Base-by-base conservation (phyloP, 176 grass and related monocot species). In the Lolium perenne region DNA sequence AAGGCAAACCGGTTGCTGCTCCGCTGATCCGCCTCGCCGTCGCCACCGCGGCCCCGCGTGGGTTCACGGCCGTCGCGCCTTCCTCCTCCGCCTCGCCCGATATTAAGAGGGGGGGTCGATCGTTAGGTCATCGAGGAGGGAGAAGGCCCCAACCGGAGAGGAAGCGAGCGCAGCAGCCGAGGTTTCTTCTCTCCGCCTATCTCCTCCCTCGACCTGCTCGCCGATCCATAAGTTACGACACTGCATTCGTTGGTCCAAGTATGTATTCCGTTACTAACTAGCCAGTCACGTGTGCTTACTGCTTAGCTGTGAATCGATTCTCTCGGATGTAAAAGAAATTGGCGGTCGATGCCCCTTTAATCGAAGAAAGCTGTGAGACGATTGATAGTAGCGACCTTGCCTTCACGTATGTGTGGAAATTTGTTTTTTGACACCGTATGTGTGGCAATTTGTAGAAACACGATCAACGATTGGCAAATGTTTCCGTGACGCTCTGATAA, bases 161-260 rank as follows among this genome's bases (percentile, higher is more conserved):
- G 26, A 29, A 29, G 26, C 26, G 26, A 35, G 63, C 35, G 83
- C 48, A 20, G 16, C 26, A 40, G 18, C 74, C 55, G n/a, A 84
- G 75, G 87, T 84, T 84, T 21, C 3, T 50, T 49, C 81, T 51
- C 75, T 79, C 26, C 21, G 38, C 49, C 35, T 45, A 20, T 23
- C 40, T 38, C 78, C 64, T 61, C 47, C 26, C 22, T 56, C 71
- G 47, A 63, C 50, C 38, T 76, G 16, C 70, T 82, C 16, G 17
- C 15, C 22, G 12, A 66, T 13, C 25, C 61, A 64, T 29, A 29
- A 11, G 4, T 64, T 64, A 13, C 61, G 61, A 29, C 10, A 26
- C 25, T 29, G 10, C 4, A 15, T 12, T 59, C 20, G 20, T 59
- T n/a, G 20, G 57, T n/a, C n/a, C 55, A 1, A 63, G 23, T 64